Conservation (phyloP, 768 basidiomycete genomes). For the Tulasnella sp. region DNA sequence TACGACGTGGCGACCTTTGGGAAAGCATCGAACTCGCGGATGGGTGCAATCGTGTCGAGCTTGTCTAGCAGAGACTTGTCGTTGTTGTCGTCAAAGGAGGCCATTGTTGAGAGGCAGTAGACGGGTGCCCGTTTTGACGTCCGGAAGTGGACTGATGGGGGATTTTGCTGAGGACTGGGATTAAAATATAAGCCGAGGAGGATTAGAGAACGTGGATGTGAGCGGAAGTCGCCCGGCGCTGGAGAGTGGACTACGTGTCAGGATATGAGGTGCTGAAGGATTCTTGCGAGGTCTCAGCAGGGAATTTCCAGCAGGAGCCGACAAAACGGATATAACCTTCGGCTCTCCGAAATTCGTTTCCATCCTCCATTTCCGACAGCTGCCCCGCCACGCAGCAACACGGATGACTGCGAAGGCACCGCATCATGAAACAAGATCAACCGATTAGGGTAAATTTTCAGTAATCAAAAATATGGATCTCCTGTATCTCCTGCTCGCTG, state of each 20-base stretch:
- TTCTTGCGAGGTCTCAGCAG: constrained; percentile 15
- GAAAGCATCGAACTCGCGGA: constrained; percentile 82
- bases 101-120: constrained; percentile 15
- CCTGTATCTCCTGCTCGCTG: neutral
- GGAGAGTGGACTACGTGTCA: constrained; percentile 13
- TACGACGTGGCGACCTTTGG: constrained; percentile 83
- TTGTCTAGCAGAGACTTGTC: constrained; percentile 41
- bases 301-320: neutral
- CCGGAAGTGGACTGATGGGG: constrained; percentile 16
- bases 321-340: neutral
- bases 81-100: constrained; percentile 23
- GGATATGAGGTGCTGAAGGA: constrained; percentile 15
- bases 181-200: constrained; percentile 8
- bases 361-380: neutral
- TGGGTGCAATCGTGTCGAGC: constrained; percentile 66
- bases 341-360: neutral
- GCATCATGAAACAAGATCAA: neutral
- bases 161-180: neutral
- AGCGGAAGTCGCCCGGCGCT: constrained; percentile 3
- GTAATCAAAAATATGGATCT: constrained; percentile 10
- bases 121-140: constrained; percentile 22
- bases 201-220: constrained; percentile 17
- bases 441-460: neutral
- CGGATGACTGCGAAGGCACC: neutral
- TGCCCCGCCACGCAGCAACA: neutral